Evolutionary conservation across 2,329 filamentous ascomycete genomes (phyloP).

Genomic region (Ophiostoma angusticollis): DNA sequence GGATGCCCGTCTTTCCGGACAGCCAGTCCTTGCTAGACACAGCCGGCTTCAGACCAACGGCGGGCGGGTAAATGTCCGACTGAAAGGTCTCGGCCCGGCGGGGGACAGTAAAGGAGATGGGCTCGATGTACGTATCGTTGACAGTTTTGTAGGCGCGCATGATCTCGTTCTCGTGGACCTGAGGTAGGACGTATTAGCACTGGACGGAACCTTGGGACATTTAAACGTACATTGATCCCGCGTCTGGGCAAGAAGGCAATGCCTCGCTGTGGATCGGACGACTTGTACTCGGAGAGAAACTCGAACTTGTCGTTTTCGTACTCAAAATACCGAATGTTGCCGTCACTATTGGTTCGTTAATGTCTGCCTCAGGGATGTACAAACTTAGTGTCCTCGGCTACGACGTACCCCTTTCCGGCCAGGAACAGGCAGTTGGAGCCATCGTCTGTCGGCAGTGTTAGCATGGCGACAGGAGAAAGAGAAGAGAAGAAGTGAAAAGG

Average conservation of each 20-base stretch:
- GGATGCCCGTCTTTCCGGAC: constrained; percentile 67
- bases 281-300: constrained; percentile 93
- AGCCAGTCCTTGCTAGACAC: constrained; percentile 76
- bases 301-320: constrained; percentile 99
- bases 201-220: background rate
- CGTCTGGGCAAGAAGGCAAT: constrained; percentile 90
- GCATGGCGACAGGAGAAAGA: background rate
- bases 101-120: constrained; percentile 93
- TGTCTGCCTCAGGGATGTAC: no score
- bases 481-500: background rate
- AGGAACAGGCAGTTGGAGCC: constrained; percentile 91
- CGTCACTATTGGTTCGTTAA: constrained; percentile 51
- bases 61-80: constrained; percentile 90
- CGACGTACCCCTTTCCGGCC: constrained; percentile 76
- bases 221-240: constrained; percentile 62
- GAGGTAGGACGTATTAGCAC: background rate
- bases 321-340: constrained; percentile 98
- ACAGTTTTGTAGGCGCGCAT: constrained; percentile 96
- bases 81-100: constrained; percentile 90
- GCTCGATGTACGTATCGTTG: constrained; percentile 87
- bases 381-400: no score
- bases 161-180: constrained; percentile 90
- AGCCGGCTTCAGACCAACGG: constrained; percentile 65
- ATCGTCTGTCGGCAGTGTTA: constrained; percentile 45
- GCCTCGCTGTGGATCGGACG: constrained; percentile 85